phyloP scores from a whole-genome alignment of 2,329 filamentous ascomycete species.

The Seiridium cupressi region DNA sequence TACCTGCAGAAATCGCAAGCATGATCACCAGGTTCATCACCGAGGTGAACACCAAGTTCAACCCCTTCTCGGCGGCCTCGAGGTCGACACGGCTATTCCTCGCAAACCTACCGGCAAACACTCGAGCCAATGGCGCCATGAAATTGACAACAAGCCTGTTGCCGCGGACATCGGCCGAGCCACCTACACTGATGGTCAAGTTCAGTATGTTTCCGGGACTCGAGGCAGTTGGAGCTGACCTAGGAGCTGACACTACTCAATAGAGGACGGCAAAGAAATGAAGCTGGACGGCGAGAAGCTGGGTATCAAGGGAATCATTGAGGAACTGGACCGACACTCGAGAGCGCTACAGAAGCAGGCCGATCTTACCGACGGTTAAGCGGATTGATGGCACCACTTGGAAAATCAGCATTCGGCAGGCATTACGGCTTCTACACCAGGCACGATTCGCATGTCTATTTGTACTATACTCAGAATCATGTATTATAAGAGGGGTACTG shows the following conservation, averaged over 20 bases:
- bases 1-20: background rate
- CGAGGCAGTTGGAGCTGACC: no score
- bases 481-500: no score
- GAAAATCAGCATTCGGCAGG: background rate
- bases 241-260: slow-evolving; percentile 12
- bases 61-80: slow-evolving; percentile 78
- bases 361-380: slow-evolving; percentile 58
- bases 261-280: slow-evolving; percentile 93
- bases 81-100: slow-evolving; percentile 88
- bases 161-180: slow-evolving; percentile 65
- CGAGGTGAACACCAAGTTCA: slow-evolving; percentile 84
- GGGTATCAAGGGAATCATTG: slow-evolving; percentile 81
- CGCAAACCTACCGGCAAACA: slow-evolving; percentile 76
- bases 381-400: background rate
- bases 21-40: slow-evolving; percentile 90
- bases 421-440: background rate
- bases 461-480: no score
- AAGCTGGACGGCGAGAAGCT: slow-evolving; percentile 76
- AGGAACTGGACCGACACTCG: slow-evolving; percentile 89
- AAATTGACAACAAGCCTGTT: slow-evolving; percentile 76
- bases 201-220: slow-evolving; percentile 65
- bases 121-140: slow-evolving; percentile 65
- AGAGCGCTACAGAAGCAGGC: slow-evolving; percentile 78
- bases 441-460: no score
- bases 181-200: slow-evolving; percentile 71